These are phyloP conservation scores for Cordyceps sp. DNA, from an alignment of 2,329 filamentous ascomycete genomes.

Conservation along the genomic window DNA sequence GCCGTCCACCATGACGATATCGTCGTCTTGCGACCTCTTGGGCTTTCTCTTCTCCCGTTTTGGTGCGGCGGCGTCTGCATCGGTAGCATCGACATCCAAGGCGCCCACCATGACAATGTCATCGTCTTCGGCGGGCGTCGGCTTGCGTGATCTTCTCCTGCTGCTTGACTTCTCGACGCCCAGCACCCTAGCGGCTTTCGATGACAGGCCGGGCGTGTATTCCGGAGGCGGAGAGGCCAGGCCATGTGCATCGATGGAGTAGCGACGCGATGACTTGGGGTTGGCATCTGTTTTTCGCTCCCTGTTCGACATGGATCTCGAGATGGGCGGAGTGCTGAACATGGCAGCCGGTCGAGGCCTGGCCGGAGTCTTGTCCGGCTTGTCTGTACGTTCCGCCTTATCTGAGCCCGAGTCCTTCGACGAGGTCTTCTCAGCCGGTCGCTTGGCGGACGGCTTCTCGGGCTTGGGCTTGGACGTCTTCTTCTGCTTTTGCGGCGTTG, in stretches of 20 bases:
- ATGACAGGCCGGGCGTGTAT: slow-evolving; percentile 43
- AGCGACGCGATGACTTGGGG: slow-evolving; percentile 49
- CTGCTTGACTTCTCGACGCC: slow-evolving; percentile 32
- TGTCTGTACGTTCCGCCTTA: slow-evolving; percentile 36
- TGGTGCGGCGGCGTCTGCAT: slow-evolving; percentile 9
- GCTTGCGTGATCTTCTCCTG: slow-evolving; percentile 28
- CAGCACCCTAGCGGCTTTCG: slow-evolving; percentile 66
- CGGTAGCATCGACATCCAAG: slow-evolving; percentile 21
- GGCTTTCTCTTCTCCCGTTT: slow-evolving; percentile 17
- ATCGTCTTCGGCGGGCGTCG: slow-evolving; percentile 23
- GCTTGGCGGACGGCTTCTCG: slow-evolving; percentile 40
- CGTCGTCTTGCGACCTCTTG: slow-evolving; percentile 19
- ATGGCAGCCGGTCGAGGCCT: slow-evolving; percentile 43
- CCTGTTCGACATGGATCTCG: slow-evolving; percentile 52
- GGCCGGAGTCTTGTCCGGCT: slow-evolving; percentile 27
- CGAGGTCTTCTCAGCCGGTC: slow-evolving; percentile 34
- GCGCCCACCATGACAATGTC: slow-evolving; percentile 31
- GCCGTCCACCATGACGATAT: slow-evolving; percentile 20
- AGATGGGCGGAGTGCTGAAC: slow-evolving; percentile 51
- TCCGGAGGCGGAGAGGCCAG: slow-evolving; percentile 60
- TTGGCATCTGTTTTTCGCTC: slow-evolving; percentile 30
- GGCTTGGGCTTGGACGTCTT: slow-evolving; percentile 49
- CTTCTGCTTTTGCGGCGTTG: slow-evolving; percentile 27
- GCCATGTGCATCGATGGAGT: slow-evolving; percentile 49
- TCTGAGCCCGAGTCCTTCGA: slow-evolving; percentile 62